phyloP scores from a whole-genome alignment of 1,284 basidiomycete species.

The Cryptococcus amylolentus region DNA sequence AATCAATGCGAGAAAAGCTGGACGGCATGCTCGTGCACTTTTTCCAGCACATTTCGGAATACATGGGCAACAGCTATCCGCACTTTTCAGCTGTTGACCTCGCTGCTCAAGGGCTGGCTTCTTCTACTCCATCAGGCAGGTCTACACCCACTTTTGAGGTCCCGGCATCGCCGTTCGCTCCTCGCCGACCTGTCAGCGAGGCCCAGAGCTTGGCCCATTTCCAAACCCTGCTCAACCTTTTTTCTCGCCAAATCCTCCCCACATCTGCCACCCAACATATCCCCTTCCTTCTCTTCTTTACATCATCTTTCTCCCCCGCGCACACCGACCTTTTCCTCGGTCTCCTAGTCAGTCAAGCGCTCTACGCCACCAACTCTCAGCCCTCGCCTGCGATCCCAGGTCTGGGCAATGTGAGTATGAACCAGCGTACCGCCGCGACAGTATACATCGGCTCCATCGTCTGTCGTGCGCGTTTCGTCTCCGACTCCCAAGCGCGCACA shows the following conservation, averaged over 20 bases:
- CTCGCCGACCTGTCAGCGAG: conserved; percentile 18
- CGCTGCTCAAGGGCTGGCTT: conserved; percentile 27
- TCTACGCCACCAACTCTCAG: conserved; percentile 63
- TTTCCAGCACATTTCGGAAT: conserved; percentile 65
- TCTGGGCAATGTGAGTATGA: conserved; percentile 33
- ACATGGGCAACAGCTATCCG: conserved; percentile 30
- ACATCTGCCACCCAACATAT: conserved; percentile 97
- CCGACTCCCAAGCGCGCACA: conserved; percentile 67
- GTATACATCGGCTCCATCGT: conserved; percentile 92
- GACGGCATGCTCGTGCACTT: conserved; percentile 81
- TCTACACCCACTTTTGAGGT: conserved; percentile 33
- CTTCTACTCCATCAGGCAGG: conserved; percentile 23
- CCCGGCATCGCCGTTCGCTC: conserved; percentile 16
- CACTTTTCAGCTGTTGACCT: conserved; percentile 31
- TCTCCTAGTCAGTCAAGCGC: conserved; percentile 80
- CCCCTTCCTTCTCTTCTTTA: conserved; percentile 96
- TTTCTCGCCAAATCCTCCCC: conserved; percentile 85
- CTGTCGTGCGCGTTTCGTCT: conserved; percentile 82
- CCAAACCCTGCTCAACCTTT: conserved; percentile 82
- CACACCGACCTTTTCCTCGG: conserved; percentile 93
- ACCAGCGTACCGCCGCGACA: conserved; percentile 72
- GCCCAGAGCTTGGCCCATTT: conserved; percentile 60
- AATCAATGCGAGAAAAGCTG: conserved; percentile 83
- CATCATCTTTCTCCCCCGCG: conserved; percentile 79
- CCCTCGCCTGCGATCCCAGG: conserved; percentile 11